Conservation (phyloP, 345 rosid genomes). For the Corchorus capsularis region DNA sequence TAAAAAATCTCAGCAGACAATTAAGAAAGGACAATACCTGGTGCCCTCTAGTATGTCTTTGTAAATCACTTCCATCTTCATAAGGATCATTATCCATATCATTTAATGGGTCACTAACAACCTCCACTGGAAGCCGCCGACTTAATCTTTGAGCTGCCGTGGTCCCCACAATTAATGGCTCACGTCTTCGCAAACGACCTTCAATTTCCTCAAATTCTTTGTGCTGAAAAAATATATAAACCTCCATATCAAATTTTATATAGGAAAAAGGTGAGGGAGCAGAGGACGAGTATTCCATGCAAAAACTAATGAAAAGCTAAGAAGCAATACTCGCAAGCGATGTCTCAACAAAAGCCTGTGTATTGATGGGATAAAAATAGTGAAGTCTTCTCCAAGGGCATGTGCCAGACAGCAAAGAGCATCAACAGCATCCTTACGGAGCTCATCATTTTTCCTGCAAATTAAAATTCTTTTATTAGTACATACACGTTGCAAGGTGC, state of each 20-base stretch:
- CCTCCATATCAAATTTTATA: conserved; percentile 2
- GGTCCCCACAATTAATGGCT: conserved; percentile 81
- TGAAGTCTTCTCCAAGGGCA: conserved; percentile 98
- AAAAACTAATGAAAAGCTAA: neutral
- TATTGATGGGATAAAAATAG: conserved; percentile 89
- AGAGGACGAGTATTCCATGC: neutral
- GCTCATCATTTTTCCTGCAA: conserved; percentile 83
- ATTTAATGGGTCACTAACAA: conserved; percentile 80
- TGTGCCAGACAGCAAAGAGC: conserved; percentile 97
- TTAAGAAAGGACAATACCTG: conserved; percentile 48
- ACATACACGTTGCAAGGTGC: neutral
- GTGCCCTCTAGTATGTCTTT: conserved; percentile 54
- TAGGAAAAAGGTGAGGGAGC: conserved; percentile 1
- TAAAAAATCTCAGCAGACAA: neutral
- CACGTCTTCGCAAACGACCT: conserved; percentile 73
- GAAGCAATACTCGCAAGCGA: conserved; percentile 59
- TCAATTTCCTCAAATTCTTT: conserved; percentile 97
- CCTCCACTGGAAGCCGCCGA: conserved; percentile 77
- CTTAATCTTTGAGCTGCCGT: conserved; percentile 83
- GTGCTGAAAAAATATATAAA: conserved; percentile 56
- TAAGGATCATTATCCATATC: conserved; percentile 80
- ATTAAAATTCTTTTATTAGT: neutral
- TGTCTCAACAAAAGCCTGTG: conserved; percentile 82
- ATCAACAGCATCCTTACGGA: conserved; percentile 94
- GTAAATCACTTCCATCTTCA: conserved; percentile 75